Conservation (phyloP, 257 asterid genomes). For the Gentiana dahurica region DNA sequence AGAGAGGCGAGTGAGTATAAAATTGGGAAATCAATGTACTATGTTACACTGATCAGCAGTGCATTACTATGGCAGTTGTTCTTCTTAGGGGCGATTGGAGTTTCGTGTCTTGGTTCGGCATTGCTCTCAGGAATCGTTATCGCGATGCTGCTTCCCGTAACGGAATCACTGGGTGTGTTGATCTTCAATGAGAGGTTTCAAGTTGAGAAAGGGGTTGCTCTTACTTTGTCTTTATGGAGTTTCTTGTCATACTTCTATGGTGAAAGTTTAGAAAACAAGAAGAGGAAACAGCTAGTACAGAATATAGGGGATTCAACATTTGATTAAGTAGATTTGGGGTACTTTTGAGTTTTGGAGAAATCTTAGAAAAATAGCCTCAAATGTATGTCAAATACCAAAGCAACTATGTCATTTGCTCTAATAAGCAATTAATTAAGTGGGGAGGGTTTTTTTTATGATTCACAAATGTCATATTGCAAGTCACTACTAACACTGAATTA, state of each 20-base stretch:
- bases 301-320: background rate
- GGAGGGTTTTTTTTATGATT: too few species aligned
- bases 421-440: too few species aligned
- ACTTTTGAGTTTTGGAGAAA: too few species aligned
- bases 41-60: constrained; percentile 7
- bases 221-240: constrained; percentile 21
- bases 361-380: too few species aligned
- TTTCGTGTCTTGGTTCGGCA: constrained; percentile 15
- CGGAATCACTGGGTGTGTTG: constrained; percentile 16
- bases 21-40: constrained; percentile 13
- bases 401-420: too few species aligned
- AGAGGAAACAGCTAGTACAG: background rate
- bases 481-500: too few species aligned
- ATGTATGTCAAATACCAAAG: too few species aligned
- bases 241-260: constrained; percentile 24
- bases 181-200: constrained; percentile 14
- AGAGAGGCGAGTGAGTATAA: constrained; percentile 16
- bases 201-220: constrained; percentile 21
- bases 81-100: constrained; percentile 19
- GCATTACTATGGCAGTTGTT: constrained; percentile 13
- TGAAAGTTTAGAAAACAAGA: constrained; percentile 11
- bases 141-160: constrained; percentile 17
- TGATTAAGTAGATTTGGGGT: background rate
- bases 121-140: constrained; percentile 18
- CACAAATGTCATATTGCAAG: too few species aligned